Conservation (phyloP, 1,284 basidiomycete genomes). For the Puccinia novopanici region DNA sequence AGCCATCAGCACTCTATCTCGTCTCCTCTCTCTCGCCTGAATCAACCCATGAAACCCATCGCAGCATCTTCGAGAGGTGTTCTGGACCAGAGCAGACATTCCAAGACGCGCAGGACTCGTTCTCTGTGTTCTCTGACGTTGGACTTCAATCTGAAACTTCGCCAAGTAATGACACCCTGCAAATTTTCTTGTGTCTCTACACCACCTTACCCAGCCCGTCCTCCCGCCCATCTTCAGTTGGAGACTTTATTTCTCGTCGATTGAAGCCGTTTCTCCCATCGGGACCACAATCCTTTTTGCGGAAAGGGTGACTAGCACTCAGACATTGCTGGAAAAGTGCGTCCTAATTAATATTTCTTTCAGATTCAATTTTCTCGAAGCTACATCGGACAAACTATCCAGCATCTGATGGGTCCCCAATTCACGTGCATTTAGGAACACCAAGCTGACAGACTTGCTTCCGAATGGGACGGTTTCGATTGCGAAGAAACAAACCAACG, state of each 20-base stretch:
- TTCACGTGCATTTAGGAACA: slow-evolving; percentile 67
- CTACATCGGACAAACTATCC: no score
- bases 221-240: background rate
- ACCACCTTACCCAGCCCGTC: background rate
- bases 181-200: slow-evolving; percentile 5
- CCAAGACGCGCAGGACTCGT: slow-evolving; percentile 5
- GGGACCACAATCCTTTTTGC: slow-evolving; percentile 82
- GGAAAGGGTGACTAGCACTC: slow-evolving; percentile 88
- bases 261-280: slow-evolving; percentile 37
- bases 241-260: slow-evolving; percentile 23
- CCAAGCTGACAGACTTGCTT: slow-evolving; percentile 69
- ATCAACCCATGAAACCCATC: background rate
- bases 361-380: background rate
- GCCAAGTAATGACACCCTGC: slow-evolving; percentile 2
- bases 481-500: slow-evolving; percentile 82
- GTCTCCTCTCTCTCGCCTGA: slow-evolving; percentile 2
- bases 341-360: slow-evolving; percentile 56
- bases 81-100: background rate
- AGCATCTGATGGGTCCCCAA: background rate
- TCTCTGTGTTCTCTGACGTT: background rate
- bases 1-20: slow-evolving; percentile 21
- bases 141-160: background rate
- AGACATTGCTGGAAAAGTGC: slow-evolving; percentile 89
- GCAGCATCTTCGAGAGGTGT: slow-evolving; percentile 8
- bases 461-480: slow-evolving; percentile 77